phyloP scores from a whole-genome alignment of 139 green algal genomes.

The Pleodorina starrii region DNA sequence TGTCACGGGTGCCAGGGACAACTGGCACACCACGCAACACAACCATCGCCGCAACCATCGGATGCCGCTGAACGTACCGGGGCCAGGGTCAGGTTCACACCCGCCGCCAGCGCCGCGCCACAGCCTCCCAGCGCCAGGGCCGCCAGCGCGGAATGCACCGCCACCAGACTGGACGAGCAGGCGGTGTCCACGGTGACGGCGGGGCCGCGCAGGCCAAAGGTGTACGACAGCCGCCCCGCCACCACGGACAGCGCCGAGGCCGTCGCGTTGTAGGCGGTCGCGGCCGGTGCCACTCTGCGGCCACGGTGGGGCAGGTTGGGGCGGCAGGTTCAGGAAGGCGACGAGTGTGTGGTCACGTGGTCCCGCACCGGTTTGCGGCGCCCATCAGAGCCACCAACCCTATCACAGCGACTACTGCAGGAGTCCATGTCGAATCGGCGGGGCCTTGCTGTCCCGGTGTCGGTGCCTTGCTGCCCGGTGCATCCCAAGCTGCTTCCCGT shows the following conservation, averaged over 20 bases:
- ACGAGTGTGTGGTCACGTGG: too few relatives aligned
- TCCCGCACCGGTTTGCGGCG: too few relatives aligned
- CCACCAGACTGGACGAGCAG: constrained; percentile 86
- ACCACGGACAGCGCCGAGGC: constrained; percentile 77
- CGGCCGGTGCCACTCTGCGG: constrained; percentile 12
- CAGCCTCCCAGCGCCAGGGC: constrained; percentile 55
- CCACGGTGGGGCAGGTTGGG: not conserved
- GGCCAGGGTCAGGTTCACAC: constrained; percentile 80
- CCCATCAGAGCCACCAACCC: too few relatives aligned
- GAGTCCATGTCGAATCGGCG: too few relatives aligned
- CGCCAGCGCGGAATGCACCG: constrained; percentile 64
- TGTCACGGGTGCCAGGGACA: too few relatives aligned
- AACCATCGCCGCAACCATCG: too few relatives aligned
- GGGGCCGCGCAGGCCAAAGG: constrained; percentile 83
- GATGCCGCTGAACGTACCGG: too few relatives aligned
- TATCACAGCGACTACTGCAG: too few relatives aligned
- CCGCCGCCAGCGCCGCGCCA: constrained; percentile 66
- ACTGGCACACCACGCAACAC: too few relatives aligned
- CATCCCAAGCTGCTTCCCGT: too few relatives aligned
- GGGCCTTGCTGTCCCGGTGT: too few relatives aligned
- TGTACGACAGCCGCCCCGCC: constrained; percentile 84
- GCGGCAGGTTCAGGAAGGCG: not conserved
- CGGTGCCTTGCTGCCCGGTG: too few relatives aligned
- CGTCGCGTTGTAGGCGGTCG: constrained; percentile 64
- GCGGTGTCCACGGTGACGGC: constrained; percentile 87